These are phyloP conservation scores for Pythium oligandrum DNA, from an alignment of 352 stramenopile genomes.

Conservation along the genomic window DNA sequence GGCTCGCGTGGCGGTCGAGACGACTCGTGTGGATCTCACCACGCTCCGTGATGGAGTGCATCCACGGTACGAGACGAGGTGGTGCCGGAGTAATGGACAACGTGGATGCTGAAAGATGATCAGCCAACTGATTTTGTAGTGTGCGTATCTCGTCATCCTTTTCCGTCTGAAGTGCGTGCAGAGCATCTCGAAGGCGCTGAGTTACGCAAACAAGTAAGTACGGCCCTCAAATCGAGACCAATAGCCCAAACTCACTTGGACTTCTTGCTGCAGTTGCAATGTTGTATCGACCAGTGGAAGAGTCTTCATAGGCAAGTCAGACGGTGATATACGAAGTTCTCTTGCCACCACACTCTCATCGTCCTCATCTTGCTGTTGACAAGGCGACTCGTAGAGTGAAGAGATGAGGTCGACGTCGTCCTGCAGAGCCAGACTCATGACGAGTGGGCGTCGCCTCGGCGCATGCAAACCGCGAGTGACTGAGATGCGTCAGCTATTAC, in stretches of 20 bases:
- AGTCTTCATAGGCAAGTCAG: no score
- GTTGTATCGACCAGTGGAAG: not conserved
- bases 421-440: no score
- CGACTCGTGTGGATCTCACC: conserved; percentile 32
- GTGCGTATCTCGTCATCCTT: conserved; percentile 55
- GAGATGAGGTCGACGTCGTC: no score
- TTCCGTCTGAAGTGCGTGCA: conserved; percentile 42
- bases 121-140: conserved; percentile 34
- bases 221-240: not conserved
- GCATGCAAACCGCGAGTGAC: no score
- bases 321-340: no score
- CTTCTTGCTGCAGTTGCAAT: conserved; percentile 17
- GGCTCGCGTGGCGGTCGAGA: conserved; percentile 47
- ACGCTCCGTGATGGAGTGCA: conserved; percentile 52
- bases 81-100: not conserved
- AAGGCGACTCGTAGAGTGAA: no score
- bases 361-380: no score
- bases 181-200: conserved; percentile 49
- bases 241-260: conserved; percentile 22
- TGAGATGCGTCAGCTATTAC: no score
- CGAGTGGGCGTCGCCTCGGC: no score
- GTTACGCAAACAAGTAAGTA: not conserved
- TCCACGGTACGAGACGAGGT: conserved; percentile 30
- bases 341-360: no score
- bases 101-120: not conserved